Evolutionary conservation across 257 asterid species (phyloP), one percentile per base, ranked within the genome.

Genomic region (Lithospermum erythrorhizon): DNA sequence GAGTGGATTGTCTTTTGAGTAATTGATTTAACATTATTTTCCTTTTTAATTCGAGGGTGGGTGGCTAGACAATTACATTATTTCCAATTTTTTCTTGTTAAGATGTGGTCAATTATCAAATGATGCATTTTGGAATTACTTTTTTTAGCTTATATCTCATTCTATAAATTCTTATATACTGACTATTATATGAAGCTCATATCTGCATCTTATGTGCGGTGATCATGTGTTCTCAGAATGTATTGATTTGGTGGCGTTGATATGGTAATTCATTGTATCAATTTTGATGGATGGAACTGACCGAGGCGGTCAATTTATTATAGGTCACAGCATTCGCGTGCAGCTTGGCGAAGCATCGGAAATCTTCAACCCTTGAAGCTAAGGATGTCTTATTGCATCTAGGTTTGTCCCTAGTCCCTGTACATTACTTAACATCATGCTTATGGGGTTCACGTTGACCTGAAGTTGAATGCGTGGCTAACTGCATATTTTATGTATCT

Each of bases 321-420:
- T 65, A 91, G 98, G 97, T 84, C 55, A 82, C 95, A 66, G 45
- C 88, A 68, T 79, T 78, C 72, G 87, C 97, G 48, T 91, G 98
- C 84, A 69, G 78, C 70, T 72, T 91, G 75, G 98, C 98, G 32
- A 91, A 91, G 86, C 98, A 91, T 78, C 82, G 98, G 66, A 88
- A 83, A 54, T 91, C 98, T 59, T 79, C 97, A 21, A 91, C 93
- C 35, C 57, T 91, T 74, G 98, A 91, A 69, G 74, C 96, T 54
- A 91, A 88, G 83, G 98, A 91, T 71, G 79, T 88, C 48, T 66
- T 82, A 79, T 82, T 91, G 79, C 95, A 84, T 89, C 91, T 93
- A 82, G 98, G 98, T 93, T 74, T 78, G 94, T 77, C 69, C 73
- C 70, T 68, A 59, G 23, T 14, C 22, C 61, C 18, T 45, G 67